Conservation (phyloP, 352 stramenopile genomes). For the Globisporangium camurandrum region DNA sequence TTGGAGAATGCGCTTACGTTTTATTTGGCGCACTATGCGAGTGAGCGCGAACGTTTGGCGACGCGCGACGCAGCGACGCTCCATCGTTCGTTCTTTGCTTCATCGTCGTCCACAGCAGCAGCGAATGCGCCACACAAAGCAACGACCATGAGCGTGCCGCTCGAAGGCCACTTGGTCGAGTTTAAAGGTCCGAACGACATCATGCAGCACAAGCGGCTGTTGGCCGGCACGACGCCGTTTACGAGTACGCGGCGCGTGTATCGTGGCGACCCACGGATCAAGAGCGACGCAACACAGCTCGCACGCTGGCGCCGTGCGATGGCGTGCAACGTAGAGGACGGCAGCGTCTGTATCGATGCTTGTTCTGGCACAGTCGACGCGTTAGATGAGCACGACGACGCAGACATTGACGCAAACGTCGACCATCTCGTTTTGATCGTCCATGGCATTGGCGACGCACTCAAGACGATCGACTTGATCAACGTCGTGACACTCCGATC, state of each 20-base stretch:
- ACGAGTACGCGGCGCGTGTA: constrained; percentile 77
- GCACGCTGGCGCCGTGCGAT: constrained; percentile 58
- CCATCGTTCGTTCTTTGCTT: constrained; percentile 45
- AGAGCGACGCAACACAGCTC: constrained; percentile 39
- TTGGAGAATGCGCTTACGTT: constrained; percentile 68
- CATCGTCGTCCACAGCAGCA: constrained; percentile 13
- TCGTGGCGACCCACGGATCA: constrained; percentile 65
- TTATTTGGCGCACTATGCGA: constrained; percentile 59
- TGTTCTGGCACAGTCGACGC: not conserved
- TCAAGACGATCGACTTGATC: constrained; percentile 82
- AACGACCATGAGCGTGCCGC: constrained; percentile 57
- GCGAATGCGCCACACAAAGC: too few species aligned
- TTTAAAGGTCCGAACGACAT: constrained; percentile 73
- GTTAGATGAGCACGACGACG: constrained; percentile 37
- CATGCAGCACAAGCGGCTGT: constrained; percentile 73
- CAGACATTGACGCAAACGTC: constrained; percentile 69
- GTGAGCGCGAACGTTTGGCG: constrained; percentile 46
- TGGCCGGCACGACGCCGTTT: constrained; percentile 71
- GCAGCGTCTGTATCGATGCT: too few species aligned
- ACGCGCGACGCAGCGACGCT: too few species aligned
- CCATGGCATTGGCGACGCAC: constrained; percentile 84
- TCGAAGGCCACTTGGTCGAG: constrained; percentile 77
- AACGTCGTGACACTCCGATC: constrained; percentile 77
- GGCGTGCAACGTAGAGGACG: constrained; percentile 17
- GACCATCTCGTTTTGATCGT: constrained; percentile 86